Evolutionary conservation across 2,329 filamentous ascomycete species (phyloP), one percentile per base, ranked within the genome.

Genomic region (Fusarium sulawesiense): DNA sequence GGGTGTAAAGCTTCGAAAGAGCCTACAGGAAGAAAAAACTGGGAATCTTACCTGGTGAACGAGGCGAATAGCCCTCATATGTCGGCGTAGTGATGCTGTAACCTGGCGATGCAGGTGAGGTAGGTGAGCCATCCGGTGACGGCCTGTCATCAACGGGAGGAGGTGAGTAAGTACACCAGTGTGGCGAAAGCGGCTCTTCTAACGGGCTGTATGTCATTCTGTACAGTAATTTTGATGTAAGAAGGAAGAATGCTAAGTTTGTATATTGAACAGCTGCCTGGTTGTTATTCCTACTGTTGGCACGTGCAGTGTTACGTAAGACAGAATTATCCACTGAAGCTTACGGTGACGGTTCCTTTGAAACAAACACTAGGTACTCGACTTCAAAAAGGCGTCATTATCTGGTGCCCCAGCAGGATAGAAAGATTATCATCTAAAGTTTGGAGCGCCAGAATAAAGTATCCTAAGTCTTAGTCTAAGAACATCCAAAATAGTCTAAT

Each of bases 301-400:
- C 49, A 53, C 49, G 49, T 53, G 49, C 49, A 9, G 4, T n/a
- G 23, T 50, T 50, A 50, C 48, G 27, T 50, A 50, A 50, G 14
- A 18, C 41, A 11, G 2, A 18, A n/a, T 37, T 11, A 18, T 18
- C 21, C 41, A 42, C 40, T 21, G 13, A n/a, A 42, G n/a, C 9
- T 42, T 13, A 20, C 30, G 7, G 30, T 32, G 9, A 27, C 14
- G 30, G 30, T 32, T 32, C 30, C 1, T 3, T 16, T 16, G 13
- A 32, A 32, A 32, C 13, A 32, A 32, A 32, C 30, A 30, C 29
- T 30, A 30, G 25, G 8, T 25, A 25, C 29, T 30, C 29, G 12
- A 13, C 10, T 13, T 30, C 2, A 30, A 13, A 30, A 30, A 30
- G 13, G 29, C 13, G 13, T 30, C 13, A 4, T 14, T 30, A 14